phyloP scores from a whole-genome alignment of 2,329 filamentous ascomycete species.

The Neoascochyta sp. region DNA sequence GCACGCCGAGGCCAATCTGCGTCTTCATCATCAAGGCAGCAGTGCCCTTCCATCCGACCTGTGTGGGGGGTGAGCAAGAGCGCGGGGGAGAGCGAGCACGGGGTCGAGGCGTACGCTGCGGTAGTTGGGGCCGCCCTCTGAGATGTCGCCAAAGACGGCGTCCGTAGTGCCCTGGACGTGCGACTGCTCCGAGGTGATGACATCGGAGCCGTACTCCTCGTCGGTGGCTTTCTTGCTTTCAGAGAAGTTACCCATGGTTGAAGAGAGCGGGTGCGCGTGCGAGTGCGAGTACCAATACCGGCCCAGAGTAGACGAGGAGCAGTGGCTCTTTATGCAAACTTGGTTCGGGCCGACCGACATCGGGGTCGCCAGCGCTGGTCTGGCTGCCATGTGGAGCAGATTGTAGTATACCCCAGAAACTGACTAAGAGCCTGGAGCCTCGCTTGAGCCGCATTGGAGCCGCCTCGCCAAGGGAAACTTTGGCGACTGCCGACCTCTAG shows the following conservation, averaged over 20 bases:
- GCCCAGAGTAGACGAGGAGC: too few relatives aligned
- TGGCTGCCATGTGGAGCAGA: slow-evolving; percentile 7
- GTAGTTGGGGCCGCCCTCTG: slow-evolving; percentile 11
- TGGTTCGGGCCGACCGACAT: slow-evolving; percentile 10
- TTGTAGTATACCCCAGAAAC: slow-evolving; percentile 6
- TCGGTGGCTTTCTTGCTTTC: slow-evolving; percentile 5
- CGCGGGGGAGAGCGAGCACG: too few relatives aligned
- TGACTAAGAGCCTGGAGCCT: slow-evolving; percentile 9
- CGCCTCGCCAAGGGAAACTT: too few relatives aligned
- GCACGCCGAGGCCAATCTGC: slow-evolving; percentile 35
- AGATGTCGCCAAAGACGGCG: slow-evolving; percentile 11
- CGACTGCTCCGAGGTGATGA: slow-evolving; percentile 4
- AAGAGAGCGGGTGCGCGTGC: slow-evolving; percentile 2
- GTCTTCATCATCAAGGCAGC: slow-evolving; percentile 23
- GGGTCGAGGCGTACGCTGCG: slow-evolving; percentile 6
- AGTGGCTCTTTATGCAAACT: slow-evolving; percentile 9
- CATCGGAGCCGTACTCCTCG: slow-evolving; percentile 6
- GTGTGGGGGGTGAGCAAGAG: too few relatives aligned
- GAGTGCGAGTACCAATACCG: too few relatives aligned
- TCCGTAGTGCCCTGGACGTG: slow-evolving; percentile 8
- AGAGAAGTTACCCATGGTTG: slow-evolving; percentile 4
- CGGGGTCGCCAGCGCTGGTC: slow-evolving; percentile 9
- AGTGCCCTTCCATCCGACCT: slow-evolving; percentile 17
- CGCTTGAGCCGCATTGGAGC: slow-evolving; percentile 10
- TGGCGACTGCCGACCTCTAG: too few relatives aligned